phyloP scores from a whole-genome alignment of 352 stramenopile species.

The Phytophthora crassamura region DNA sequence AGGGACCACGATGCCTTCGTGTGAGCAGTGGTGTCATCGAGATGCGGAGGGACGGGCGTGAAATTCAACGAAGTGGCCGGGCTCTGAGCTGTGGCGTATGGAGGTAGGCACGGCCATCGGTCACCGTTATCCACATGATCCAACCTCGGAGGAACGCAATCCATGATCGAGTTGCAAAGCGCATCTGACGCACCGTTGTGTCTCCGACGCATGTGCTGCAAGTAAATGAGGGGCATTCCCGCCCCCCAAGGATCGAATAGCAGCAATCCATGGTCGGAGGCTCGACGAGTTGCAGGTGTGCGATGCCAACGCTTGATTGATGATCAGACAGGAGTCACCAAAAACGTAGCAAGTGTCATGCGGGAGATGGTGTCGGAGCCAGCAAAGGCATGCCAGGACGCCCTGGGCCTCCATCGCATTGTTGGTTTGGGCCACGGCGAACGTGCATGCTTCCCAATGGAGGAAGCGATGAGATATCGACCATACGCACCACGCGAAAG shows the following conservation, averaged over 20 bases:
- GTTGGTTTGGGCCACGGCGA: conserved; percentile 17
- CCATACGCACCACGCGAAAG: conserved; percentile 32
- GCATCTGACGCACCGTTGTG: conserved; percentile 8
- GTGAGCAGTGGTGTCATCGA: no score
- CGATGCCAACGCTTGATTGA: conserved; percentile 5
- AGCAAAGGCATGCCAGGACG: conserved; percentile 18
- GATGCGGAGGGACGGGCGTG: no score
- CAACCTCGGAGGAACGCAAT: conserved; percentile 5
- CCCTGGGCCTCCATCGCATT: conserved; percentile 38
- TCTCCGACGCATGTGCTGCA: conserved; percentile 4
- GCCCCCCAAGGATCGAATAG: conserved; percentile 16
- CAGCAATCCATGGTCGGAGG: conserved; percentile 15
- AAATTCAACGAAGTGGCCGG: no score
- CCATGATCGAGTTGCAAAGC: conserved; percentile 34
- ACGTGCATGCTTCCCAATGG: conserved; percentile 12
- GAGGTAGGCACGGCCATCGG: no score
- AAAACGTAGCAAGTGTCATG: background rate
- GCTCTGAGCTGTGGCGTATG: no score
- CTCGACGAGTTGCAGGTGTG: background rate
- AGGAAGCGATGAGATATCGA: background rate
- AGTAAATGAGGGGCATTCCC: background rate
- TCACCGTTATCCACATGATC: no score
- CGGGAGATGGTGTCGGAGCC: background rate
- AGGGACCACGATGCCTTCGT: no score
- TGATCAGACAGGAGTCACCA: conserved; percentile 27